phyloP scores from a whole-genome alignment of 441 rosid species.

The Corymbia calophylla region DNA sequence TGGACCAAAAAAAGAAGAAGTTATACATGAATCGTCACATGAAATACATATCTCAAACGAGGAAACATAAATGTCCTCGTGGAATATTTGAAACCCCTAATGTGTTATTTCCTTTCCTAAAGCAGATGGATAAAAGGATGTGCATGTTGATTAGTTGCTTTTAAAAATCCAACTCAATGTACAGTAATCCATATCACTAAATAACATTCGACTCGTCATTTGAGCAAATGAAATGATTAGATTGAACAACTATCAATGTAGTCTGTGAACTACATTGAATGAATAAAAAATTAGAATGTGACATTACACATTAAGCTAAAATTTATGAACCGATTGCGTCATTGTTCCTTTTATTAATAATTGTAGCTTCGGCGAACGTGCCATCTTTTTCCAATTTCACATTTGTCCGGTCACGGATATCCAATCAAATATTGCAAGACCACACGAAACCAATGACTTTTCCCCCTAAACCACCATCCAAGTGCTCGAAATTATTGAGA shows the following conservation, averaged over 20 bases:
- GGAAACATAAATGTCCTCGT: neutral
- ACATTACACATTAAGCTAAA: fast-evolving
- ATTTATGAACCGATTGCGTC: neutral
- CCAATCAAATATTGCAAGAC: neutral
- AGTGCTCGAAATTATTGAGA: neutral
- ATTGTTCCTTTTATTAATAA: neutral
- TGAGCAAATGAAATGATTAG: neutral
- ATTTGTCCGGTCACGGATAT: neutral
- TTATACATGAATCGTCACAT: fast-evolving
- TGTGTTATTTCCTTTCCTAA: neutral
- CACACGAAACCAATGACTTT: neutral
- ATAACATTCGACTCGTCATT: fast-evolving
- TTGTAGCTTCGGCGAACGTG: neutral
- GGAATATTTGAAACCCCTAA: neutral
- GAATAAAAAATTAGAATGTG: fast-evolving
- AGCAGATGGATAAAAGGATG: neutral
- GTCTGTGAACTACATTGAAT: fast-evolving
- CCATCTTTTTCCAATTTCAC: neutral
- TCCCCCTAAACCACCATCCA: neutral
- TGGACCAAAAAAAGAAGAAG: neutral
- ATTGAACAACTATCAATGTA: neutral
- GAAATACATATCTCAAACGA: neutral
- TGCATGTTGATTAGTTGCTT: neutral
- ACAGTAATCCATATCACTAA: neutral
- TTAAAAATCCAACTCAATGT: neutral